Evolutionary conservation across 2,329 filamentous ascomycete species (phyloP), one percentile per base, ranked within the genome.

Genomic region (Parafenestella ontariensis): DNA sequence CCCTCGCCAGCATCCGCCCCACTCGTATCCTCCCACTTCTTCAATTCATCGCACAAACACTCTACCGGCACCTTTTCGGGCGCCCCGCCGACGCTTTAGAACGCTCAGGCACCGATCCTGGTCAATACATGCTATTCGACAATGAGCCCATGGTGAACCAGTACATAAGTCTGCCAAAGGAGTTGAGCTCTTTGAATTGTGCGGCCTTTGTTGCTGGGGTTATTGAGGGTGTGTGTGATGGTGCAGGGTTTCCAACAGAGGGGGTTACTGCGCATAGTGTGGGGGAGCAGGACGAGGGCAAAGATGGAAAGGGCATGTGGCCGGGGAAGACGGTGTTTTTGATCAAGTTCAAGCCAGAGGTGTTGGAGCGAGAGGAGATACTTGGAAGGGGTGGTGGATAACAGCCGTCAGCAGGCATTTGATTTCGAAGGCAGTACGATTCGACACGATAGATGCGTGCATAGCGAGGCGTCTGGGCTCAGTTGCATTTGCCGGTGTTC

Each of bases 51-150:
- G 95, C 96, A 75, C 92, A 92, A 59, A 89, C 89, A 50, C 83
- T 97, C 50, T 99, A 94, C 90, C 87, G 89, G 64, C 90, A 96
- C 76, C 89, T 99, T 44, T 99, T 99, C 77, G 88, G 87, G 33
- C 89, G 94, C 1, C 89, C 93, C 51, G 95, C 95, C 24, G 94
- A 98, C 78, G 90, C 92, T 17, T 87, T 99, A 54, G 95, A 99
- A 79, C 93, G 95, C 78, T 91, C 88, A 54, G 88, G 90, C 8
- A 86, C 88, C 48, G 94, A 92, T 47, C 89, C 91, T 8, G 92
- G 95, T 66, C 94, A 98, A 81, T 99, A 98, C 82, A 98, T 99
- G 94, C 95, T 99, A 68, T 91, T 93, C 68, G 95, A 99, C 79
- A 98, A 99, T 78, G 95, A 98, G 75, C 95, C 95, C 20, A 83